These are phyloP conservation scores for Neurospora sp. DNA, from an alignment of 495 filamentous ascomycete species.

Conservation along the genomic window DNA sequence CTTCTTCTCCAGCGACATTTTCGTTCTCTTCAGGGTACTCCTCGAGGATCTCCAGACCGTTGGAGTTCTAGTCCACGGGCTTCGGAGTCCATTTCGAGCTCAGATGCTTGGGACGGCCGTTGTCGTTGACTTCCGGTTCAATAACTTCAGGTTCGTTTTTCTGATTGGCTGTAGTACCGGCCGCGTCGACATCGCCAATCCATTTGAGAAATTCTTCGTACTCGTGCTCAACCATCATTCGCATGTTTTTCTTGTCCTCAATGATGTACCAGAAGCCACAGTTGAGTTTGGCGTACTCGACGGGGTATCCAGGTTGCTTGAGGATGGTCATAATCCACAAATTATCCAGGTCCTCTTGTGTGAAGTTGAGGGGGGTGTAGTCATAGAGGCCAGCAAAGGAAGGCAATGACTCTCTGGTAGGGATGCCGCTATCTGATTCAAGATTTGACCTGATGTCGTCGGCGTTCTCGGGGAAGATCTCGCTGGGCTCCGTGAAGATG, in stretches of 20 bases:
- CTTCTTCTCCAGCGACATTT: not conserved
- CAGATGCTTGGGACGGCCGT: not conserved
- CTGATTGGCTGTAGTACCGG: not conserved
- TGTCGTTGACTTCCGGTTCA: not conserved
- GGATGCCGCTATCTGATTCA: not conserved
- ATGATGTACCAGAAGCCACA: not conserved
- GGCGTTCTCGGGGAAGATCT: not conserved
- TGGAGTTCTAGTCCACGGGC: not conserved
- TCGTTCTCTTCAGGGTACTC: not conserved
- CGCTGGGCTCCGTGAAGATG: not conserved
- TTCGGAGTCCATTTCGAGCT: not conserved
- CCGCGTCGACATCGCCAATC: accelerated
- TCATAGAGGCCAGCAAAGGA: not conserved
- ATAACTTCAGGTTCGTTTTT: not conserved
- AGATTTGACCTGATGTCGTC: too few relatives aligned
- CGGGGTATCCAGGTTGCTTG: not conserved
- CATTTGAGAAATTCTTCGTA: not conserved
- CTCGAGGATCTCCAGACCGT: not conserved
- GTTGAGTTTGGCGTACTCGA: not conserved
- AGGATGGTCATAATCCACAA: not conserved
- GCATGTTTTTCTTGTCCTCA: not conserved
- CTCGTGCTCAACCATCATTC: not conserved
- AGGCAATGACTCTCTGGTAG: not conserved
- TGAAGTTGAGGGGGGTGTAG: not conserved
- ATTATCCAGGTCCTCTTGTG: accelerated